A percentile compares a stretch with the other conserved stretches of the same genome.
These are phyloP conservation scores for Aspergillus arachidicola DNA, from an alignment of 2,329 filamentous ascomycete genomes.

Conservation along the genomic window DNA sequence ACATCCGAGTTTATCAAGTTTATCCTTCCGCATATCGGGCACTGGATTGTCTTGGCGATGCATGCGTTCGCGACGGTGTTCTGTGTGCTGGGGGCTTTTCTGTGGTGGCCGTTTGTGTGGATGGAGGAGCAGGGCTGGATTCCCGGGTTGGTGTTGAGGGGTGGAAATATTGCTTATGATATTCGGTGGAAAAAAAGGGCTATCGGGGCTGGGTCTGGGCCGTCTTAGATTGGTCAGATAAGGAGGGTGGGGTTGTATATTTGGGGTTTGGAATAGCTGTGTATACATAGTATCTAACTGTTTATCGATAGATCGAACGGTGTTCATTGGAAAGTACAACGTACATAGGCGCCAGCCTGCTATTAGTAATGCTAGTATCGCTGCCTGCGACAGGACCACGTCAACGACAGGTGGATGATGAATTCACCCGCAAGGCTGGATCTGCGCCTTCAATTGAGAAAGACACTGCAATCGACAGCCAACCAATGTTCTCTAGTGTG, in stretches of 20 bases:
- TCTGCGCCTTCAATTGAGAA: background rate
- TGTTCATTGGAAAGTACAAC: background rate
- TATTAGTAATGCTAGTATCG: background rate
- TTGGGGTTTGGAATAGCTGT: background rate
- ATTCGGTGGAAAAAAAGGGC: constrained; percentile 14
- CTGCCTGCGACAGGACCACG: background rate
- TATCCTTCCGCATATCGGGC: constrained; percentile 62
- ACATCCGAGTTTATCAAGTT: constrained; percentile 75
- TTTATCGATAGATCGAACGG: background rate
- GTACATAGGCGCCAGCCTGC: background rate
- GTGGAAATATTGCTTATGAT: constrained; percentile 29
- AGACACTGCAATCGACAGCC: background rate
- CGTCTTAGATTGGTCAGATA: background rate
- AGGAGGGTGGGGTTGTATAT: background rate
- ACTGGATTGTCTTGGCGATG: constrained; percentile 60
- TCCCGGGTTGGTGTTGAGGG: constrained; percentile 22
- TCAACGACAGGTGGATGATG: background rate
- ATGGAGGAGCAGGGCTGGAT: constrained; percentile 47
- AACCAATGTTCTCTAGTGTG: background rate
- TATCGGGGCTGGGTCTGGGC: background rate
- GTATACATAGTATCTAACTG: background rate
- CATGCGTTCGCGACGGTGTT: constrained; percentile 67
- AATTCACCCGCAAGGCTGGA: background rate
- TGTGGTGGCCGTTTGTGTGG: constrained; percentile 55
- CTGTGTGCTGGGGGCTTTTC: constrained; percentile 62